These are phyloP conservation scores for Vanderwaltozyma yarrowii DNA, from an alignment of 805 yeast genomes.

Conservation along the genomic window DNA sequence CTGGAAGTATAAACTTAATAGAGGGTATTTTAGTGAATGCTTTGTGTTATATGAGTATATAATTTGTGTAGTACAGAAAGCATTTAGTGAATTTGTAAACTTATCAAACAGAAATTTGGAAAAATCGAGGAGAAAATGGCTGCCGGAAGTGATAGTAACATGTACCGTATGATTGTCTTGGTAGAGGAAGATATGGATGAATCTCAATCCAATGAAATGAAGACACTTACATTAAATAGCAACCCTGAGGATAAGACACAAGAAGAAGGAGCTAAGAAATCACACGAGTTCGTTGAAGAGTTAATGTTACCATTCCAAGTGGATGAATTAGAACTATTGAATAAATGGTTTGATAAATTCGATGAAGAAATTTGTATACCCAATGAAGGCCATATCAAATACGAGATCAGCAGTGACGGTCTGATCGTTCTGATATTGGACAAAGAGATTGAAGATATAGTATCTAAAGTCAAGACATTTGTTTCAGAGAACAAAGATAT, in stretches of 20 bases:
- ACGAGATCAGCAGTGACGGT: slow-evolving; percentile 31
- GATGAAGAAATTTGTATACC: slow-evolving; percentile 30
- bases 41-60: too few species aligned
- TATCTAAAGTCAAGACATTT: slow-evolving; percentile 20
- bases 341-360: slow-evolving; percentile 29
- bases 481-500: slow-evolving; percentile 6
- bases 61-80: too few species aligned
- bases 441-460: slow-evolving; percentile 19
- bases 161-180: slow-evolving; percentile 24
- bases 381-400: slow-evolving; percentile 30
- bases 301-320: slow-evolving; percentile 22
- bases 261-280: slow-evolving; percentile 6
- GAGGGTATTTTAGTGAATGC: not conserved
- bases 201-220: slow-evolving; percentile 1
- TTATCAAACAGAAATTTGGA: too few species aligned
- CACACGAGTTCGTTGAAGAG: slow-evolving; percentile 28
- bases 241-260: slow-evolving; percentile 1
- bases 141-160: slow-evolving; percentile 9
- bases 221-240: not conserved
- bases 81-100: too few species aligned
- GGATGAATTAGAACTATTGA: slow-evolving; percentile 25
- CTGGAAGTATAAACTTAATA: not conserved
- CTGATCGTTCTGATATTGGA: slow-evolving; percentile 26
- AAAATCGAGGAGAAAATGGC: too few species aligned
- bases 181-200: slow-evolving; percentile 22